Evolutionary conservation across 169 alveolate species (phyloP), one percentile per base, ranked within the genome.

Genomic region (Plasmodium reichenowi): DNA sequence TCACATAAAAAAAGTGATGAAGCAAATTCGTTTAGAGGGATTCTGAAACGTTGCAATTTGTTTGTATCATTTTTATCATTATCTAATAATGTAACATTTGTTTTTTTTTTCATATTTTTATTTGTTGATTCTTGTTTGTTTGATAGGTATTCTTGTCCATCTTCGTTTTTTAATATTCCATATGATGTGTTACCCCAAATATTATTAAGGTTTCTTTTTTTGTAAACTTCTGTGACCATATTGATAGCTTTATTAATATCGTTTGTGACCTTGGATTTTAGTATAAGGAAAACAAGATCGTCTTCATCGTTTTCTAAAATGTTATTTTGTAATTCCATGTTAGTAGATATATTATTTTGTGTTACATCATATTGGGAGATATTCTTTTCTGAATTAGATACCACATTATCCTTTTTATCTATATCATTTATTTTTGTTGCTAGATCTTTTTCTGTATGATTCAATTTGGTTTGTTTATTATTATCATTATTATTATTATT

Each of bases 1-100:
- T 83, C 91, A 59, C 91, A 83, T 29, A 83, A 50, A 62, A 83
- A 83, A 4, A 83, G 91, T 4, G 91, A 83, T 1, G 85, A 48
- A 45, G 85, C 15, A 68, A 83, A 83, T 52, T 83, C 91, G 56
- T 83, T 83, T 29, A 83, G 50, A 7, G 91, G 91, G 32, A 83
- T 83, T 38, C 91, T 52, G 52, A 83, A 83, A 7, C 76, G 75
- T 24, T 78, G 76, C 3, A 76, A 43, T 59, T 26, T 32, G 58
- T 26, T 76, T n/a, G 29, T 54, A 13, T 76, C 74, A 24, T 74
- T 60, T 50, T 59, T 29, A 12, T 52, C 17, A 26, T 8, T 3
- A 74, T 32, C 20, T 38, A 38, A 38, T 38, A 38, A 5, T 38
- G 10, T 38, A 38, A 38, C 47, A 64, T 52, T n/a, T 22, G 5